phyloP scores from a whole-genome alignment of 805 yeast genomes.

The Torulaspora indica region DNA sequence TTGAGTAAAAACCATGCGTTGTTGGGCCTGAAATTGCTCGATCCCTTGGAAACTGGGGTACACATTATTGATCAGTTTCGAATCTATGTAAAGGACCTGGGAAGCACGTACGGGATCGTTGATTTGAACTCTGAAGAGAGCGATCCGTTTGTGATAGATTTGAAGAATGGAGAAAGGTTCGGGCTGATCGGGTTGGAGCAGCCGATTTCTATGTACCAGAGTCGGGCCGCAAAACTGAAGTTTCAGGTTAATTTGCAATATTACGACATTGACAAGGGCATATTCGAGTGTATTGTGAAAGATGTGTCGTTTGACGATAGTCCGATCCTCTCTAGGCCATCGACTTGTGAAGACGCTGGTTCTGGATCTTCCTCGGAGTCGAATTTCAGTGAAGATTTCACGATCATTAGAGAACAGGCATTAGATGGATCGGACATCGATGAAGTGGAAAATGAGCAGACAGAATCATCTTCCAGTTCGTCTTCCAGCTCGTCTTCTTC shows the following conservation, averaged over 20 bases:
- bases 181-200: slow-evolving; percentile 19
- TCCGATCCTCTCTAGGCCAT: slow-evolving; percentile 18
- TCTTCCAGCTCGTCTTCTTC: background rate
- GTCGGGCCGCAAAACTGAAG: slow-evolving; percentile 25
- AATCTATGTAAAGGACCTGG: slow-evolving; percentile 24
- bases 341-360: slow-evolving; percentile 7
- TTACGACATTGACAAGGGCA: slow-evolving; percentile 7
- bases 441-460: background rate
- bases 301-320: slow-evolving; percentile 21
- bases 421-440: background rate
- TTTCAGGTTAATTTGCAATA: slow-evolving; percentile 17
- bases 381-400: slow-evolving; percentile 15
- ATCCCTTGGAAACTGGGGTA: slow-evolving; percentile 11
- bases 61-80: slow-evolving; percentile 20
- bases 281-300: slow-evolving; percentile 15
- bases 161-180: slow-evolving; percentile 28
- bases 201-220: slow-evolving; percentile 17
- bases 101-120: slow-evolving; percentile 24
- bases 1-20: slow-evolving; percentile 26
- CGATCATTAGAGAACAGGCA: background rate
- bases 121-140: slow-evolving; percentile 22
- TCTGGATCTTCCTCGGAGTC: slow-evolving; percentile 15
- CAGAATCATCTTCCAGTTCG: background rate
- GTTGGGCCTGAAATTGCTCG: slow-evolving; percentile 20
- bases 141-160: slow-evolving; percentile 21